A percentile compares a stretch with the other conserved stretches of the same genome.
phyloP scores from a whole-genome alignment of 495 filamentous ascomycete genomes.

The Daldinia caldariorum region DNA sequence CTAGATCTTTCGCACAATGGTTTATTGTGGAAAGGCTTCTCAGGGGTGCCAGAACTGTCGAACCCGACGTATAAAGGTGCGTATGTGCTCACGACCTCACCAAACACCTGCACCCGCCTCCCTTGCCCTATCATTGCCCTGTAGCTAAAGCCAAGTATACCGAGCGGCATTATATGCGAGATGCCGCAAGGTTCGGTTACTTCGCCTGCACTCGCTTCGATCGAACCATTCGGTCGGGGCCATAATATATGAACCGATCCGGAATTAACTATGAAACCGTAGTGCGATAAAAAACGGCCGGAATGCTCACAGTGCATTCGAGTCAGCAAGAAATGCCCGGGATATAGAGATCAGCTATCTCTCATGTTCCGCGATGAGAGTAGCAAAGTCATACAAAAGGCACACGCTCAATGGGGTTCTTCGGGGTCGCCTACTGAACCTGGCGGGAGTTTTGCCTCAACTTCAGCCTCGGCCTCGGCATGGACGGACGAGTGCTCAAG shows the following conservation, averaged over 20 bases:
- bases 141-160: conserved; percentile 29
- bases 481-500: conserved; percentile 23
- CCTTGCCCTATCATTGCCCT: conserved; percentile 20
- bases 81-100: conserved; percentile 32
- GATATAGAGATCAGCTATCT: conserved; percentile 74
- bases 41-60: conserved; percentile 75
- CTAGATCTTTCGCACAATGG: conserved; percentile 62
- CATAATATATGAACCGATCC: conserved; percentile 15
- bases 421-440: conserved; percentile 41
- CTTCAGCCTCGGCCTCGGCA: conserved; percentile 19
- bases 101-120: conserved; percentile 26
- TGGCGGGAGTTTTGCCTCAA: conserved; percentile 44
- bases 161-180: conserved; percentile 7
- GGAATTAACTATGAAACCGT: conserved; percentile 32
- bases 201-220: conserved; percentile 19
- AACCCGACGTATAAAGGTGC: conserved; percentile 69
- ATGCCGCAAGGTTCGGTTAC: conserved; percentile 19
- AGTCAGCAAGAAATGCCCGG: conserved; percentile 67
- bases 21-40: conserved; percentile 78
- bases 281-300: conserved; percentile 74
- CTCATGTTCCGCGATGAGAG: conserved; percentile 81
- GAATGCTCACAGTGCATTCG: conserved; percentile 73
- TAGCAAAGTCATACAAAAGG: conserved; percentile 71
- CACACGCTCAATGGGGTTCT: conserved; percentile 62
- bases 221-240: conserved; percentile 25